Evolutionary conservation across 495 filamentous ascomycete species (phyloP), one percentile per base, ranked within the genome.

Genomic region (Friedmanniomyces simplex): DNA sequence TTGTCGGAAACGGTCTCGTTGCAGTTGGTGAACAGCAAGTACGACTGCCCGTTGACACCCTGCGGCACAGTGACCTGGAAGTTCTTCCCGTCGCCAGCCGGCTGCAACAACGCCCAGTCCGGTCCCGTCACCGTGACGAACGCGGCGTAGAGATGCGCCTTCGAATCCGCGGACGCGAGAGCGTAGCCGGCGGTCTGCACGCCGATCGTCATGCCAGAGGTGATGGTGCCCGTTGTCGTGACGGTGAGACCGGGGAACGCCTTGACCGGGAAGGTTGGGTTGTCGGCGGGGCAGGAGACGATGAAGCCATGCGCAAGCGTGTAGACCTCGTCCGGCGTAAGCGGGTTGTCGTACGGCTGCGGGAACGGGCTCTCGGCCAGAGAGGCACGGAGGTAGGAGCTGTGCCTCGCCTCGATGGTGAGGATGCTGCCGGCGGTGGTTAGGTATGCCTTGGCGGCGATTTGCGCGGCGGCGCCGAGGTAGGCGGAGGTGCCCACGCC

Each of bases 391-490:
- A 84, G 72, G 66, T 78, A 80, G 7, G 81, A 70, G 28, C 72
- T 78, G 70, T 85, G 83, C 4, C 82, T 76, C 36, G 79, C 74
- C 61, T 85, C 83, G 21, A 82, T 72, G 43, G 82, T 81, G 28
- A 83, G 68, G 62, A 86, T 85, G 39, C 76, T 76, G 25, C 76
- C 81, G 8, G 82, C 82, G 3, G 77, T 79, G n/a, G 78, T 79
- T 28, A 85, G 71, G 63, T 77, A 78, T 8, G 56, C 64, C 20
- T 75, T 73, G 55, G 73, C 72, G 61, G 75, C 69, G 63, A 85
- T 79, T 22, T 74, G 70, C 1, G 78, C 76, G 2, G 81, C 82
- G 1, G 81, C 81, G 22, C 82, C 82, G 25, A 84, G 73, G 67
- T 84, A 85, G 22, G 68, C 68, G 30, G 66, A 60, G 14, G 66